Conservation (phyloP, 495 filamentous ascomycete species). For the Margaritispora aquatica region DNA sequence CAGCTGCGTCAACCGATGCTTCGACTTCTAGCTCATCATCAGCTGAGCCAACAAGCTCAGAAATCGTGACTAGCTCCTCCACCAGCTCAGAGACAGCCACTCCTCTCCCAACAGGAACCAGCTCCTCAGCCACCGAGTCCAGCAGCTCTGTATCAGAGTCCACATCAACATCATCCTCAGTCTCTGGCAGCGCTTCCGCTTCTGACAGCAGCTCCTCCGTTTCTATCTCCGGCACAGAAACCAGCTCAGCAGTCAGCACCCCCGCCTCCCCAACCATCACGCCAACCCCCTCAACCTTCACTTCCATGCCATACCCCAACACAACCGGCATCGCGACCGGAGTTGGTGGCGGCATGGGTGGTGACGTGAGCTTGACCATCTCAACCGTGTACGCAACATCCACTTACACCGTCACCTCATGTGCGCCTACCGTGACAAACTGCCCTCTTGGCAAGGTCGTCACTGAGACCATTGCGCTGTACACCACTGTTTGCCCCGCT, state of each 20-base stretch:
- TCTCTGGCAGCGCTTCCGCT: not conserved
- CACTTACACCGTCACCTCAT: slow-evolving; percentile 36
- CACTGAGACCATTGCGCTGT: slow-evolving; percentile 18
- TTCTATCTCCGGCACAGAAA: too few relatives aligned
- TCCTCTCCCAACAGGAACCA: too few relatives aligned
- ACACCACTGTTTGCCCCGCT: not conserved
- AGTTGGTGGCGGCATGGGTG: not conserved
- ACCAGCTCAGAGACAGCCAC: too few relatives aligned
- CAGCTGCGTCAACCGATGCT: not conserved
- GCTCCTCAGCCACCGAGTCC: too few relatives aligned
- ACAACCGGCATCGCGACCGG: not conserved
- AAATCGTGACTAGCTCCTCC: too few relatives aligned
- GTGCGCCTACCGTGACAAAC: slow-evolving; percentile 45
- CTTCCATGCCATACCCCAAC: not conserved
- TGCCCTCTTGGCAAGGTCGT: slow-evolving; percentile 36
- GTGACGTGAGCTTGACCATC: not conserved
- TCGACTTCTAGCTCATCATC: not conserved
- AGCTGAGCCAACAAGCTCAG: too few relatives aligned
- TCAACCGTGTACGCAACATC: not conserved
- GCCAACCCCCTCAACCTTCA: not conserved
- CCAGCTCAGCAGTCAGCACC: too few relatives aligned
- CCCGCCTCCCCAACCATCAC: too few relatives aligned
- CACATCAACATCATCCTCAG: not conserved
- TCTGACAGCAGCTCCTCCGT: not conserved
- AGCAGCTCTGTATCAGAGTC: too few relatives aligned